Evolutionary conservation across 352 stramenopile genomes (phyloP).

Genomic region (Pythium folliculosum): DNA sequence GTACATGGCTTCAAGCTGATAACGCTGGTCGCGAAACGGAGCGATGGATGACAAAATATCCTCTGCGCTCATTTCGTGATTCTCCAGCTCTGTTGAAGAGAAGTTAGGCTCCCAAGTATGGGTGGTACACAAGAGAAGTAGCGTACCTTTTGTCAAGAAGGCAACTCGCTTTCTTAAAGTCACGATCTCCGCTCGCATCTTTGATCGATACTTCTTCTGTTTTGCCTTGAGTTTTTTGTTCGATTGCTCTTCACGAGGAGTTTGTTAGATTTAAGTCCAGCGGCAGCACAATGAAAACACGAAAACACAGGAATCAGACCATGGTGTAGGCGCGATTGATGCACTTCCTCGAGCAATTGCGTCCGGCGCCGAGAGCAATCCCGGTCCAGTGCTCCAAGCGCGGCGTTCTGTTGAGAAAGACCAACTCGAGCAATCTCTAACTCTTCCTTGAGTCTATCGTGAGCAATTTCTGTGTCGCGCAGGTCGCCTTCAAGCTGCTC

Average conservation of each 20-base stretch:
- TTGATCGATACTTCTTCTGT: constrained; percentile 33
- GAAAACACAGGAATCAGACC: not conserved
- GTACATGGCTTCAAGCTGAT: constrained; percentile 9
- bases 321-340: not conserved
- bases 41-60: constrained; percentile 26
- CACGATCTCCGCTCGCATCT: constrained; percentile 25
- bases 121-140: not conserved
- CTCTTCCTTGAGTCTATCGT: constrained; percentile 4
- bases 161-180: constrained; percentile 31
- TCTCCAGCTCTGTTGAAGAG: constrained; percentile 23
- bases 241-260: constrained; percentile 13
- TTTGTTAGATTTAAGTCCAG: not conserved
- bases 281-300: not conserved
- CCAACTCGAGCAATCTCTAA: not conserved
- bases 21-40: constrained; percentile 20
- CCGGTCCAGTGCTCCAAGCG: not conserved
- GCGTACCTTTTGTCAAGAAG: constrained; percentile 25
- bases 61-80: constrained; percentile 22
- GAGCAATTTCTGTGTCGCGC: constrained; percentile 24
- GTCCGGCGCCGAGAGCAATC: constrained; percentile 2
- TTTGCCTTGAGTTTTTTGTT: constrained; percentile 31
- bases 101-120: not conserved
- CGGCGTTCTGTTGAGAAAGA: not conserved
- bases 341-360: constrained; percentile 5
- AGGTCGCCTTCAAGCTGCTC: constrained; percentile 33